These are phyloP conservation scores for Quercus berberidifolia DNA, from an alignment of 306 rosid species.

Conservation along the genomic window DNA sequence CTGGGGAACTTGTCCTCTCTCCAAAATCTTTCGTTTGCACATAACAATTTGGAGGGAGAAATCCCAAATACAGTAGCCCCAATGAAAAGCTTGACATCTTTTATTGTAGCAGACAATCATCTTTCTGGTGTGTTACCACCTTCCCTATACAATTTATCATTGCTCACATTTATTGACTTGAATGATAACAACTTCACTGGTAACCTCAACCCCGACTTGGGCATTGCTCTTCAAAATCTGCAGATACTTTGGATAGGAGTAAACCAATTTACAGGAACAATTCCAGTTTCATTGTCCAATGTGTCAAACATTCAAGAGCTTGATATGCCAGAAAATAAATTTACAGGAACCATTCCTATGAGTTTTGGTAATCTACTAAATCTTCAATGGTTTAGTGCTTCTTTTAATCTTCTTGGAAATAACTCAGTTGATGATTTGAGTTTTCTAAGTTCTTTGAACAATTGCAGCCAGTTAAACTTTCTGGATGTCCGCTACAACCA, in stretches of 20 bases:
- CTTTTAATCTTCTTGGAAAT: neutral
- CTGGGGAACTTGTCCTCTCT: no score
- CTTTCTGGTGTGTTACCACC: no score
- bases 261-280: neutral
- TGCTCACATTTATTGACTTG: fast-evolving
- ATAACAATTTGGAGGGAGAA: no score
- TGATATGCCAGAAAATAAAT: neutral
- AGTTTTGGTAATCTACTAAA: neutral
- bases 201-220: no score
- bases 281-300: neutral
- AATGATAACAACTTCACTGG: fast-evolving
- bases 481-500: neutral
- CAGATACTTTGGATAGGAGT: fast-evolving
- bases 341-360: neutral
- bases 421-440: neutral
- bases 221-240: no score
- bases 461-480: neutral
- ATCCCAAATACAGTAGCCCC: no score
- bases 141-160: no score
- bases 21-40: no score
- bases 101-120: fast-evolving
- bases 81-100: no score
- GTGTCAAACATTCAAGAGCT: neutral
- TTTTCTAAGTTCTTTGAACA: neutral
- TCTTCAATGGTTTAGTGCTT: neutral